Evolutionary conservation across 805 yeast species (phyloP), one percentile per base, ranked within the genome.

Genomic region (Saccharomycopsis selenospora): DNA sequence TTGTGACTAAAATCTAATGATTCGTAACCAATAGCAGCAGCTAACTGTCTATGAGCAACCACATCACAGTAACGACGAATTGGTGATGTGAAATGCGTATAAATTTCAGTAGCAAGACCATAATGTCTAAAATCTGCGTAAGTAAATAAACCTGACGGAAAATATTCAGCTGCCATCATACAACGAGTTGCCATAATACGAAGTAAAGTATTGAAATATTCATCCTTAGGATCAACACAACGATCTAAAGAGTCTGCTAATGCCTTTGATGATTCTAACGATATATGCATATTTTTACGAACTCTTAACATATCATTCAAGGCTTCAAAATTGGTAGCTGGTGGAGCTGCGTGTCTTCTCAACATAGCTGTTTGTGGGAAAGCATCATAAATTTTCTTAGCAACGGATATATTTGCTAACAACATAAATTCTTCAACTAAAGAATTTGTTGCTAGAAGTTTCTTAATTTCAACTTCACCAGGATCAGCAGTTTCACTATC

Each of bases 141-240:
- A 7, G 95, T 85, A 60, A 74, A 87, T 13, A 85, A 80, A 6
- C 99, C 98, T 0, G 96, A 79, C 8, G 95, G 81, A 69, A 93
- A 93, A 62, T 93, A 93, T 63, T 91, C 97, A 1, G 99, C 99
- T 1, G 99, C 96, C 85, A 89, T 87, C 99, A 93, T 93, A 67
- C 98, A 91, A 59, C 99, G 77, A 0, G 99, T 93, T 5, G 97
- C 93, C 95, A 93, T 84, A 56, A 93, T 93, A 65, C 99, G 81
- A 4, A 91, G 73, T 58, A 93, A 72, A 0, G 97, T 93, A 66
- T 93, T 93, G 75, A 93, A 88, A 61, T 87, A 93, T 4, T 90
- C 83, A 64, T 93, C 98, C 0, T 76, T 61, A 22, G 81, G 77
- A 64, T 91, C 98, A 28, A 69, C 78, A 66, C 96, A 88, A 50